Conservation (phyloP, 441 rosid genomes). For the Metrosideros polymorpha region DNA sequence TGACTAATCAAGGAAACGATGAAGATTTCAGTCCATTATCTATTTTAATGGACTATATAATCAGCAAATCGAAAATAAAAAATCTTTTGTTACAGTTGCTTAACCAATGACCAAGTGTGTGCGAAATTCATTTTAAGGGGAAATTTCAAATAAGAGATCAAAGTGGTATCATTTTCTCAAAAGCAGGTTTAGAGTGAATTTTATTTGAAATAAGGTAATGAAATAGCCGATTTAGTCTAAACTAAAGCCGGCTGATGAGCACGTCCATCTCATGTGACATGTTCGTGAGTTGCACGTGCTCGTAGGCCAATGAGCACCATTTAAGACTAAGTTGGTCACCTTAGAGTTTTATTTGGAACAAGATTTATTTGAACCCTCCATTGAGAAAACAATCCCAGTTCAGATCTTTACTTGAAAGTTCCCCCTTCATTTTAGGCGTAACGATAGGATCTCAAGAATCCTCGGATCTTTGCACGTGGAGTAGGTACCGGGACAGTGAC, state of each 20-base stretch:
- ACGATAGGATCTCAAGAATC: neutral
- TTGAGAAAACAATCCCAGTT: rapidly evolving
- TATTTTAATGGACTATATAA: neutral
- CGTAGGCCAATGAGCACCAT: too few relatives aligned
- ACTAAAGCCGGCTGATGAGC: too few relatives aligned
- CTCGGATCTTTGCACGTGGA: neutral
- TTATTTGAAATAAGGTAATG: neutral
- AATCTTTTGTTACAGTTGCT: neutral
- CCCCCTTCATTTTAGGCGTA: neutral
- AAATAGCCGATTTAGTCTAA: too few relatives aligned
- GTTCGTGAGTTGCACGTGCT: too few relatives aligned
- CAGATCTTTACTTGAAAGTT: neutral
- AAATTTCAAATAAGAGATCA: neutral
- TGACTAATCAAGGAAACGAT: neutral
- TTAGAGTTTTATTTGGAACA: neutral
- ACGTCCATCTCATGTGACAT: too few relatives aligned
- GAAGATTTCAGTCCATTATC: neutral
- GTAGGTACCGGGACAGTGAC: neutral
- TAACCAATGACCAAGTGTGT: neutral
- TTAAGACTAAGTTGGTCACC: neutral
- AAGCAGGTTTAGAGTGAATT: rapidly evolving
- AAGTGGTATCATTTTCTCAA: neutral
- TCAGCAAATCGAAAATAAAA: neutral
- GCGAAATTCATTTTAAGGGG: neutral
- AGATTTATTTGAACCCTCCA: rapidly evolving